Evolutionary conservation across 164 flowering plant species (phyloP), one percentile per base, ranked within the genome.

Genomic region (Cinnamomum micranthum): DNA sequence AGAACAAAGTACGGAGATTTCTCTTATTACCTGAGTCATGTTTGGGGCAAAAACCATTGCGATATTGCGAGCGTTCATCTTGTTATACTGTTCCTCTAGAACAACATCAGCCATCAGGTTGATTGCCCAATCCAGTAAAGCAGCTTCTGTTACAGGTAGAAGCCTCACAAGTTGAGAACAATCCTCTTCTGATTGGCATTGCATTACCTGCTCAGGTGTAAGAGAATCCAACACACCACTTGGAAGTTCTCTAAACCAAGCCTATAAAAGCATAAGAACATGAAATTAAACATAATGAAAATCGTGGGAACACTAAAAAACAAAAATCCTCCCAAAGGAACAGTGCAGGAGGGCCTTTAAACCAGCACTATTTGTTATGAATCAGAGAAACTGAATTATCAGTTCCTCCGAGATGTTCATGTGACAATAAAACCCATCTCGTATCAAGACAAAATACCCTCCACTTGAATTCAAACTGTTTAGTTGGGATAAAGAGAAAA

Each of bases 11-110:
- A 23, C 17, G 3, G 64, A 60, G 64, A 60, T 23, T n/a, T 70
- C 50, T 47, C 55, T 71, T 2, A 23, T 65, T 31, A 90, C 97
- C 86, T 89, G 90, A 64, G 95, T 89, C 95, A 92, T 90, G 79
- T 92, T 92, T 70, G 97, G 97, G 11, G 97, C 97, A 81, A 92
- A 92, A 47, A 92, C 97, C 93, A 89, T 86, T 1, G 97, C 97
- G 35, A 92, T 83, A 71, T 91, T 92, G 71, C 88, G 95, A 5
- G 97, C 91, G 78, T 88, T 91, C 97, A 92, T 92, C 85, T 91
- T 92, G 84, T 91, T 92, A 17, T 81, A 70, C 59, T 83, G 87
- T 75, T 91, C 95, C 76, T 82, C 80, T 77, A 88, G 88, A 70
- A 86, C 97, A 70, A 91, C 91, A 82, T 92, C 97, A 41, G 94